Percentiles rank a stretch among this genome's conserved stretches.
phyloP scores from a whole-genome alignment of 2,329 filamentous ascomycete species.

The Hirsutella thompsonii region DNA sequence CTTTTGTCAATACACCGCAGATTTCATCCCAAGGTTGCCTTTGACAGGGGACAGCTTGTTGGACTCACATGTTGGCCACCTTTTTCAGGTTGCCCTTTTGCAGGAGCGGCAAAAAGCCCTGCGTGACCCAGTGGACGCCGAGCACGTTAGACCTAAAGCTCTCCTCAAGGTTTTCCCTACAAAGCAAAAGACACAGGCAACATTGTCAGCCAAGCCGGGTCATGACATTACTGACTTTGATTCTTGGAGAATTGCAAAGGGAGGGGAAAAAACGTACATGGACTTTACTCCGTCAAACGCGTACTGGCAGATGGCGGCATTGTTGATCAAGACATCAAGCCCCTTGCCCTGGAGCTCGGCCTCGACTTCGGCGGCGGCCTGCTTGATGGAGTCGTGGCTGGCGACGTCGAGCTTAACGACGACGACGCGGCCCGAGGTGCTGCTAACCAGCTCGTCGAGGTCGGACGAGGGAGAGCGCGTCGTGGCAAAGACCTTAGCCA shows the following conservation, averaged over 20 bases:
- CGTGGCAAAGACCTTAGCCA: constrained; percentile 1
- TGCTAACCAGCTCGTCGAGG: not conserved
- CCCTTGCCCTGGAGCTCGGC: constrained; percentile 19
- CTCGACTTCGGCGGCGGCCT: constrained; percentile 18
- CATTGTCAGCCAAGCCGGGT: too few relatives aligned
- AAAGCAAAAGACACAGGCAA: too few relatives aligned
- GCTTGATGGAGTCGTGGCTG: constrained; percentile 12
- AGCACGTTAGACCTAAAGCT: constrained; percentile 3
- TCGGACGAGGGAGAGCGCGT: not conserved
- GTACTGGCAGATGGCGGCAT: constrained; percentile 15
- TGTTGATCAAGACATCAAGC: constrained; percentile 32
- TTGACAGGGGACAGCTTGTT: too few relatives aligned
- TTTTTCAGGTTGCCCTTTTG: constrained; percentile 24
- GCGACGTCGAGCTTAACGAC: constrained; percentile 20
- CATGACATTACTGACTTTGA: too few relatives aligned
- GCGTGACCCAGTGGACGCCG: constrained; percentile 11
- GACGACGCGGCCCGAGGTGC: constrained; percentile 9
- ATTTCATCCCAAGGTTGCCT: too few relatives aligned
- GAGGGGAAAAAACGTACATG: too few relatives aligned
- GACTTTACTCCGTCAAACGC: not conserved
- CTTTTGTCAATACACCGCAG: not conserved
- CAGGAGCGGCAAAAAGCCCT: constrained; percentile 23
- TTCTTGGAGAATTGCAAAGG: too few relatives aligned
- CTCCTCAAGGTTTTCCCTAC: constrained; percentile 2
- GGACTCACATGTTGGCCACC: constrained; percentile 27